phyloP scores from a whole-genome alignment of 768 basidiomycete species.

The Scleroderma citrinum region DNA sequence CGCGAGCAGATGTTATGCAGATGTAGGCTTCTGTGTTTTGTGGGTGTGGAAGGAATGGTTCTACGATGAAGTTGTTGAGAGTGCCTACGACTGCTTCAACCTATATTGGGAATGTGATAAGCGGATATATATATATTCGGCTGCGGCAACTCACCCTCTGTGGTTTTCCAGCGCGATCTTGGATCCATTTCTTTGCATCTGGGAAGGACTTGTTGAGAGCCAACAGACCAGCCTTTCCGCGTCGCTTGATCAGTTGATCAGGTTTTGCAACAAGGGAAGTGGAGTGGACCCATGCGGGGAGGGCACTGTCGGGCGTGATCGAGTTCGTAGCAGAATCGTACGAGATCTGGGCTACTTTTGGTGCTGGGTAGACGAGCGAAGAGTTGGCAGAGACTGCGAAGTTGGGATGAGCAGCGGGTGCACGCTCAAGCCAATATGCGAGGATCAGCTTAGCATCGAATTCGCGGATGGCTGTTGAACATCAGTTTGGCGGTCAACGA shows the following conservation, averaged over 20 bases:
- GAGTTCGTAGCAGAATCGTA: slow-evolving; percentile 71
- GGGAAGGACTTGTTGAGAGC: slow-evolving; percentile 91
- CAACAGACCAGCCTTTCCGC: slow-evolving; percentile 95
- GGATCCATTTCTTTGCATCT: slow-evolving; percentile 84
- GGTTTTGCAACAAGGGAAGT: slow-evolving; percentile 93
- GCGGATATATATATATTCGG: background rate
- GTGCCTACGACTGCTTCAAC: slow-evolving; percentile 94
- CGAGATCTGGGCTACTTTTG: slow-evolving; percentile 81
- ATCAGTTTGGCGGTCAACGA: background rate
- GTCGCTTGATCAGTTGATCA: slow-evolving; percentile 98
- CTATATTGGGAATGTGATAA: slow-evolving; percentile 30
- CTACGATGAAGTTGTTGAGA: slow-evolving; percentile 95
- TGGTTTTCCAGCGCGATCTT: slow-evolving; percentile 84
- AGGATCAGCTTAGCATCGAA: slow-evolving; percentile 98
- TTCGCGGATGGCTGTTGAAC: slow-evolving; percentile 73
- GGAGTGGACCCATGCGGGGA: slow-evolving; percentile 79
- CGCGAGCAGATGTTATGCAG: slow-evolving; percentile 92
- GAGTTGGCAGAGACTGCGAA: slow-evolving; percentile 39
- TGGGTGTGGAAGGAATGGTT: slow-evolving; percentile 97
- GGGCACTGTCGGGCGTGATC: slow-evolving; percentile 50
- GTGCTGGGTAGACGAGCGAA: slow-evolving; percentile 49
- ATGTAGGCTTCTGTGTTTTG: slow-evolving; percentile 95
- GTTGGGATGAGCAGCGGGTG: slow-evolving; percentile 70
- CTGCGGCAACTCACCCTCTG: slow-evolving; percentile 58
- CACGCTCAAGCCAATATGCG: slow-evolving; percentile 94